A percentile compares a stretch with the other conserved stretches of the same genome.
phyloP scores from a whole-genome alignment of 371 early-diverging fungal species.

The Mucor indicus region DNA sequence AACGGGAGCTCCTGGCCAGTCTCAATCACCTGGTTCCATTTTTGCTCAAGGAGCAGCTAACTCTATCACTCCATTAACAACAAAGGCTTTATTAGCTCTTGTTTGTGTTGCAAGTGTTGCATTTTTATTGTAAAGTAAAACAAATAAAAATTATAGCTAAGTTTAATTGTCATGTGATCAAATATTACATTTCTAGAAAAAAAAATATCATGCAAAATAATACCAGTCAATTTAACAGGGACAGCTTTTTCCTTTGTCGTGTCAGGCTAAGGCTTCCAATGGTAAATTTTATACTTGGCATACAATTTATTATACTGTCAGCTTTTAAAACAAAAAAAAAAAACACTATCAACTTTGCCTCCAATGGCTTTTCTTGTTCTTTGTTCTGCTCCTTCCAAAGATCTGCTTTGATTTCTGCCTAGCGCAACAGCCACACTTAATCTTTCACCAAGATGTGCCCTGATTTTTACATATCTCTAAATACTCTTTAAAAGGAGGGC shows the following conservation, averaged over 20 bases:
- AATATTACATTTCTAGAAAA: too few relatives aligned
- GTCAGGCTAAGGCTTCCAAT: too few relatives aligned
- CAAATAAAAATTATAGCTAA: too few relatives aligned
- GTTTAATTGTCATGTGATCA: too few relatives aligned
- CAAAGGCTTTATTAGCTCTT: slow-evolving; percentile 21
- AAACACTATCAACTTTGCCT: slow-evolving; percentile 12
- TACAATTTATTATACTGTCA: too few relatives aligned
- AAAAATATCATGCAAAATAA: too few relatives aligned
- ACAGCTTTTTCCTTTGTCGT: too few relatives aligned
- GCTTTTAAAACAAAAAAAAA: too few relatives aligned
- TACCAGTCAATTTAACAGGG: too few relatives aligned
- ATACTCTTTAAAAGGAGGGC: slow-evolving; percentile 8
- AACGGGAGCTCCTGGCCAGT: slow-evolving; percentile 22
- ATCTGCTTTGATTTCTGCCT: slow-evolving; percentile 9
- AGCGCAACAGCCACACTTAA: slow-evolving; percentile 6
- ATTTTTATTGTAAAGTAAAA: slow-evolving; percentile 25
- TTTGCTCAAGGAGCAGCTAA: slow-evolving; percentile 32
- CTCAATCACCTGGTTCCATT: slow-evolving; percentile 26
- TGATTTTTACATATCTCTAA: background rate
- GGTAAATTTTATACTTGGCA: too few relatives aligned
- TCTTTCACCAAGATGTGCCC: slow-evolving; percentile 12
- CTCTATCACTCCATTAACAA: slow-evolving; percentile 6
- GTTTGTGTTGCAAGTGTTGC: slow-evolving; percentile 31
- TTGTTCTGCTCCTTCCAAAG: slow-evolving; percentile 6
- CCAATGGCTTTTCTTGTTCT: slow-evolving; percentile 12